Evolutionary conservation across 2,329 filamentous ascomycete species (phyloP).

Genomic region (Gaeumannomyces sp.): DNA sequence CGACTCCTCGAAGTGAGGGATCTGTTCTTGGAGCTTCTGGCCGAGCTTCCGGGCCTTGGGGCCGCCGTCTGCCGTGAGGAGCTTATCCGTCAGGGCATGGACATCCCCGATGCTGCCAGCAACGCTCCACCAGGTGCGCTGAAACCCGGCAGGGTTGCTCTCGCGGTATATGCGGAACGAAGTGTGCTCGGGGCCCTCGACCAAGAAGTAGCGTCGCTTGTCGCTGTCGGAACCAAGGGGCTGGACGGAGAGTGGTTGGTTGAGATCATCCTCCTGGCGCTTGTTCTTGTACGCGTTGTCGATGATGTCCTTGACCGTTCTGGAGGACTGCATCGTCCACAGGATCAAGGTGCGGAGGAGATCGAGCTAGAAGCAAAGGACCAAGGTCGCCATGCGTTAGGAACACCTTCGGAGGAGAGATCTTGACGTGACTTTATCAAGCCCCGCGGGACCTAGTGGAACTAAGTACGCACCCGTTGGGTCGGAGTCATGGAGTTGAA

Average conservation of each 20-base stretch:
- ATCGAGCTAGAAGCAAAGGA: slow-evolving; percentile 53
- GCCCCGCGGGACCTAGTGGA: not conserved
- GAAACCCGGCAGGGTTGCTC: slow-evolving; percentile 72
- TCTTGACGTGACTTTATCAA: not conserved
- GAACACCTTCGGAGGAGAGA: not conserved
- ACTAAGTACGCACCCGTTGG: slow-evolving; percentile 60
- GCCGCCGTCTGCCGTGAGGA: slow-evolving; percentile 70
- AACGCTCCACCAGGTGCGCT: slow-evolving; percentile 84
- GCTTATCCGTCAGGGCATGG: slow-evolving; percentile 65
- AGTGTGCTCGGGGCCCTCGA: slow-evolving; percentile 92
- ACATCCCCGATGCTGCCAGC: slow-evolving; percentile 88
- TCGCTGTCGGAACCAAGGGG: slow-evolving; percentile 77
- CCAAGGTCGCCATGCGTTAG: slow-evolving; percentile 14
- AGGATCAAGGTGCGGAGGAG: slow-evolving; percentile 77
- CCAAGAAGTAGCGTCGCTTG: slow-evolving; percentile 86
- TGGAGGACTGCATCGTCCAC: slow-evolving; percentile 87
- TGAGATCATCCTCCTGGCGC: slow-evolving; percentile 70
- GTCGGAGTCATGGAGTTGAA: slow-evolving; percentile 79
- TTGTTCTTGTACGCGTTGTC: slow-evolving; percentile 84
- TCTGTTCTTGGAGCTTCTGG: slow-evolving; percentile 68
- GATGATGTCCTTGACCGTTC: slow-evolving; percentile 72
- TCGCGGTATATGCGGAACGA: slow-evolving; percentile 91
- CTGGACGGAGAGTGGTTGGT: slow-evolving; percentile 78
- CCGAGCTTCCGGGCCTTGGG: slow-evolving; percentile 74
- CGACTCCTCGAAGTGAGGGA: slow-evolving; percentile 86